Base-by-base conservation (phyloP, 495 filamentous ascomycete species). In the Daldinia vernicosa region DNA sequence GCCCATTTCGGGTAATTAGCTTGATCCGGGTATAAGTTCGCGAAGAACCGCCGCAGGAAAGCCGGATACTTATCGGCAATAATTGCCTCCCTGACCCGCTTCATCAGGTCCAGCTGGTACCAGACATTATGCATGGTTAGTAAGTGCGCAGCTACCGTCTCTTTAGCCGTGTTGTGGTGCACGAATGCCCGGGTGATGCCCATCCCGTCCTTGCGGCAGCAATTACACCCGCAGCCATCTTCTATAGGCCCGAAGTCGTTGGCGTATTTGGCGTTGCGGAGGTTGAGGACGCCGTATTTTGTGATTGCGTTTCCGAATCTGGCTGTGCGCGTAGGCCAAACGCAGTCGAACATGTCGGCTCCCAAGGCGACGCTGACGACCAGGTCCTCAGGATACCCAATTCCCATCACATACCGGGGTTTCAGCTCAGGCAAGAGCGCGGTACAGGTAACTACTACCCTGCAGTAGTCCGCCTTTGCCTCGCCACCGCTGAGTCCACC, bases 291-390 rank as follows among this genome's bases (percentile, higher is more conserved):
- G 26, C 95, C 95, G 24, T 84, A 76, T 57, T 90, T 88, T 8
- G 93, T 96, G 63, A 98, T 88, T 35, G 96, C 95, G 74, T 97
- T 96, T 8, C 95, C 95, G 74, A 98, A 99, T 30, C 95, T 89
- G 80, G 96, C 95, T 26, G 95, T 98, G 43, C 95, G 86, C 26
- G 95, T 99, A 7, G 95, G 96, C 96, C 96, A 99, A 6, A 98
- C 95, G 75, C 96, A 99, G 81, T 99, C 95, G 78, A 99, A 99
- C 96, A 99, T 98, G 77, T 99, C 95, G 24, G 96, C 95, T 4
- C 95, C 95, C 5, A 99, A 86, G 11, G 95, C 95, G 12, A 97
- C 85, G 57, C 92, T 93, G 14, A 99, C 93, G 12, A 99, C 84
- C 59, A 99, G 83, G 78, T 99, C 95, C 77, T 98, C 95, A 1